Evolutionary conservation across 345 rosid genomes (phyloP).

Genomic region (Eucalyptus marginata): DNA sequence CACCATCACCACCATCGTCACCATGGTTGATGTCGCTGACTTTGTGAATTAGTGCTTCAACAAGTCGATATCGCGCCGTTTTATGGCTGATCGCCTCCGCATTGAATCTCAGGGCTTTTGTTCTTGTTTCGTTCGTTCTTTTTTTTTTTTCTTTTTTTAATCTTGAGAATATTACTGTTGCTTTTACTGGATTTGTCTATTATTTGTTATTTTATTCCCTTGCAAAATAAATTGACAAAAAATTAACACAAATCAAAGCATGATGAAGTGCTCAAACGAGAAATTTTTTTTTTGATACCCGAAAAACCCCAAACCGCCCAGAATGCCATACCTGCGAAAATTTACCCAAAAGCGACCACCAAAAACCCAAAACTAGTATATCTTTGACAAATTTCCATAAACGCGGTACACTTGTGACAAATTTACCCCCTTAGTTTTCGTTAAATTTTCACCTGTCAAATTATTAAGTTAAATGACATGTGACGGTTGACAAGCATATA

Average conservation of each 20-base stretch:
- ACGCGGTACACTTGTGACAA: too few relatives aligned
- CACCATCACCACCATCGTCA: not conserved
- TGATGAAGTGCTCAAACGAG: not conserved
- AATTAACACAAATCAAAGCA: not conserved
- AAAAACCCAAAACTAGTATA: too few relatives aligned
- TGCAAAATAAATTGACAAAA: not conserved
- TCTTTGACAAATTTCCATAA: too few relatives aligned
- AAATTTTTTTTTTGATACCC: too few relatives aligned
- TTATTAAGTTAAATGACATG: too few relatives aligned
- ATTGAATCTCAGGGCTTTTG: not conserved
- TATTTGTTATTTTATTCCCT: not conserved
- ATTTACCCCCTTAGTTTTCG: too few relatives aligned
- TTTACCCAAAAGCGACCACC: too few relatives aligned
- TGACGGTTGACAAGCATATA: too few relatives aligned
- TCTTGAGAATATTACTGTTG: not conserved
- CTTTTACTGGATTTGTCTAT: accelerated
- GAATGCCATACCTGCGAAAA: too few relatives aligned
- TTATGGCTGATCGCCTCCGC: not conserved
- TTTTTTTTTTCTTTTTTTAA: too few relatives aligned
- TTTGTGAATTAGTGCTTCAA: not conserved
- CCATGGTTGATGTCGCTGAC: not conserved
- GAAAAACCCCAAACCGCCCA: too few relatives aligned
- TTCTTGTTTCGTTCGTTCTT: not conserved
- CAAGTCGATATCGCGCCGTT: not conserved
- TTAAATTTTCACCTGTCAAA: too few relatives aligned